phyloP scores from a whole-genome alignment of 192 early-diverging fungal genomes.

The Mortierella alpina region DNA sequence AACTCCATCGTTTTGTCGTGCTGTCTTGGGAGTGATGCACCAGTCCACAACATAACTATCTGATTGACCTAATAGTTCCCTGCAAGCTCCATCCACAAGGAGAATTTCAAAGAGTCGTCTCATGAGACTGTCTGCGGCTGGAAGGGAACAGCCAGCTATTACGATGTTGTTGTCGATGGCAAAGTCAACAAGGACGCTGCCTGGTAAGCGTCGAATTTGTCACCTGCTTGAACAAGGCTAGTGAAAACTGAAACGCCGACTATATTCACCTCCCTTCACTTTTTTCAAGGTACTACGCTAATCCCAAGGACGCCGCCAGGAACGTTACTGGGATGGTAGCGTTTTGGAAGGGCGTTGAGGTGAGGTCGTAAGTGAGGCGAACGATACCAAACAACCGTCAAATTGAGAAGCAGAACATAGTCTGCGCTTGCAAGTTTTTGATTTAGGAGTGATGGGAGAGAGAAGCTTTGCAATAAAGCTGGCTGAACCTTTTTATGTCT shows the following conservation, averaged over 20 bases:
- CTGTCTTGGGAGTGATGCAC: too few relatives aligned
- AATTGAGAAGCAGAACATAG: too few relatives aligned
- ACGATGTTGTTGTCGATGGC: slow-evolving; percentile 5
- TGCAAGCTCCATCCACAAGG: background rate
- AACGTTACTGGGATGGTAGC: slow-evolving; percentile 19
- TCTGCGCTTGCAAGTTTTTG: too few relatives aligned
- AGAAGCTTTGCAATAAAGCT: too few relatives aligned
- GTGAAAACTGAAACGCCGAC: background rate
- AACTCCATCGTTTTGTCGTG: too few relatives aligned
- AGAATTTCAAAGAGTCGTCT: slow-evolving; percentile 11
- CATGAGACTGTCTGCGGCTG: slow-evolving; percentile 12
- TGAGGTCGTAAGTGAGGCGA: background rate
- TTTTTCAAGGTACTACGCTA: slow-evolving; percentile 10
- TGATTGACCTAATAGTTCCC: slow-evolving; percentile 5
- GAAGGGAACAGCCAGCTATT: slow-evolving; percentile 17
- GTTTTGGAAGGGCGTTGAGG: slow-evolving; percentile 24
- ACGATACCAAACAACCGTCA: too few relatives aligned
- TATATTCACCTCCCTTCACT: background rate
- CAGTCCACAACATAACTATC: background rate
- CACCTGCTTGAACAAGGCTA: background rate
- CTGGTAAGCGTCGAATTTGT: slow-evolving; percentile 6
- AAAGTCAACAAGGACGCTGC: slow-evolving; percentile 15
- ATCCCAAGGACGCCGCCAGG: slow-evolving; percentile 12
- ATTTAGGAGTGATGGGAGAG: too few relatives aligned
- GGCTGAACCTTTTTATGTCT: too few relatives aligned